Evolutionary conservation across 2,329 filamentous ascomycete species (phyloP).

Genomic region (Alternaria conjuncta): DNA sequence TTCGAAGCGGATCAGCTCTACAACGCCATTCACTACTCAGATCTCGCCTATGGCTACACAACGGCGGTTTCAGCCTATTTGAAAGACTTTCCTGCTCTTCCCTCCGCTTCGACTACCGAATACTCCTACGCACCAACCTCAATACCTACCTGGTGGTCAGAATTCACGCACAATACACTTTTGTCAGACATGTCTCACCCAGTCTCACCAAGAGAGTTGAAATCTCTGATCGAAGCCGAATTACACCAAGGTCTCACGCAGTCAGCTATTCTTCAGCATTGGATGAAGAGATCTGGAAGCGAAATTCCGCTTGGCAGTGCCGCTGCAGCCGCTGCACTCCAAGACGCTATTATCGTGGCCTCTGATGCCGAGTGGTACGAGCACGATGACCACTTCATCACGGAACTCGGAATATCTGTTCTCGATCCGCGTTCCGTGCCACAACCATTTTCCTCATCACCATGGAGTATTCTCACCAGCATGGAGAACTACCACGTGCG

Average conservation of each 20-base stretch:
- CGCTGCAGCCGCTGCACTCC: not conserved
- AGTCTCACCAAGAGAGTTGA: not conserved
- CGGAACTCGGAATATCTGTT: slow-evolving; percentile 24
- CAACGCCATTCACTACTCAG: not conserved
- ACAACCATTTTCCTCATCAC: not conserved
- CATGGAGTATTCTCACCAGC: not conserved
- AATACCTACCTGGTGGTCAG: not conserved
- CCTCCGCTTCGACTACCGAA: not conserved
- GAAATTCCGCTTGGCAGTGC: not conserved
- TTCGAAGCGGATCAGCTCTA: not conserved
- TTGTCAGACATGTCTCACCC: not conserved
- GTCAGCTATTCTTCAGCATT: slow-evolving; percentile 1
- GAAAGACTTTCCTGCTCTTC: not conserved
- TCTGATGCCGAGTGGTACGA: slow-evolving; percentile 29
- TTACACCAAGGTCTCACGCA: not conserved
- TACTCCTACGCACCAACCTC: not conserved
- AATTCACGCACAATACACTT: not conserved
- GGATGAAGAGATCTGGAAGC: not conserved
- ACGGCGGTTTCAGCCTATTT: not conserved
- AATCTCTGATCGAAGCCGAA: not conserved
- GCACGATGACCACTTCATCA: slow-evolving; percentile 11
- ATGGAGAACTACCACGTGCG: slow-evolving; percentile 19
- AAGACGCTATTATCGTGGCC: slow-evolving; percentile 18
- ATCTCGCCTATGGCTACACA: not conserved
- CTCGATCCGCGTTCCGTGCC: slow-evolving; percentile 3